Percentiles rank a stretch among this genome's conserved stretches.
Evolutionary conservation across 257 asterid species (phyloP).

Genomic region (Parsonsia alboflavescens): DNA sequence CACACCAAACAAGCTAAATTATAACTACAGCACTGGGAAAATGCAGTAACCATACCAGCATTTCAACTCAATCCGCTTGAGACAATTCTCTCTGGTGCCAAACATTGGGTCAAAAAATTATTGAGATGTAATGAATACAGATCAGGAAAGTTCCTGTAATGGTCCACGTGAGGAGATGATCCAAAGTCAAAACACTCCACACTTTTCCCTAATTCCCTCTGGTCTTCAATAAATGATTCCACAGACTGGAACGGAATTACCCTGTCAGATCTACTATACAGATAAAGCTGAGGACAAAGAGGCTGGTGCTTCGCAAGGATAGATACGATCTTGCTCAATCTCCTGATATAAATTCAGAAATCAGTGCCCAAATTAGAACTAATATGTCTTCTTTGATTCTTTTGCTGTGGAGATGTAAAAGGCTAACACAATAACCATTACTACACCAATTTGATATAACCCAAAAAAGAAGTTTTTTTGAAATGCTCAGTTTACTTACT

Average conservation of each 20-base stretch:
- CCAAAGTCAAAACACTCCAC: conserved; percentile 53
- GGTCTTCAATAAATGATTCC: conserved; percentile 59
- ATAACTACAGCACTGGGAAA: neutral
- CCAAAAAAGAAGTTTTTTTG: neutral
- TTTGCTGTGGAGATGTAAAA: neutral
- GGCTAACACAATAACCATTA: too few relatives aligned
- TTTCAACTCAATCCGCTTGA: conserved; percentile 9
- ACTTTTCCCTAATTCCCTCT: conserved; percentile 43
- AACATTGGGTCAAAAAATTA: conserved; percentile 48
- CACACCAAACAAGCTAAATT: neutral
- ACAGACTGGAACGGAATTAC: conserved; percentile 66
- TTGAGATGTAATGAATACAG: conserved; percentile 44
- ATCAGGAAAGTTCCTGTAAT: conserved; percentile 64
- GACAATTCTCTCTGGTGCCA: conserved; percentile 20
- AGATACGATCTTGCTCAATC: conserved; percentile 43
- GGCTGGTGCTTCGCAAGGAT: conserved; percentile 56
- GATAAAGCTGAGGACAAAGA: conserved; percentile 75
- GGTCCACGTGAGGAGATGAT: conserved; percentile 89
- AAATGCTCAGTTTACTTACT: conserved; percentile 31
- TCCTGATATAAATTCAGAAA: conserved; percentile 38
- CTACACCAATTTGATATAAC: too few relatives aligned
- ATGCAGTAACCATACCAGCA: neutral
- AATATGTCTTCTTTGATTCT: neutral
- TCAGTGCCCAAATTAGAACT: neutral
- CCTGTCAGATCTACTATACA: conserved; percentile 70